These are phyloP conservation scores for Phalaenopsis equestris DNA, from an alignment of 106 monocot genomes.

Conservation along the genomic window DNA sequence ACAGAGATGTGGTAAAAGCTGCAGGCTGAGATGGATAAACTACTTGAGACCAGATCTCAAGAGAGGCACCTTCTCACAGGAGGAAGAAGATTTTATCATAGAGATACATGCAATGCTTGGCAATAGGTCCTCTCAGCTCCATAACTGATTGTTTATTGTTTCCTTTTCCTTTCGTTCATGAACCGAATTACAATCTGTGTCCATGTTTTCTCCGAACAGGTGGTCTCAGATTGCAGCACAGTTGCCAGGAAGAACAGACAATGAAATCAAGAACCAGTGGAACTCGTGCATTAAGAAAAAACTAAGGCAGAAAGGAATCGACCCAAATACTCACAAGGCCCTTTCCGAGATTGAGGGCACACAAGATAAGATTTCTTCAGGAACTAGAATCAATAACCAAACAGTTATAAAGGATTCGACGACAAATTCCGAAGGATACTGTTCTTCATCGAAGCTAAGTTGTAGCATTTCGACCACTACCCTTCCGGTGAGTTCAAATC, in stretches of 20 bases:
- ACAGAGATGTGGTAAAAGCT: conserved; percentile 95
- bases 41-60: conserved; percentile 79
- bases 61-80: conserved; percentile 60
- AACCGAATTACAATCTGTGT: too few species aligned
- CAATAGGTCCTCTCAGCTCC: conserved; percentile 29
- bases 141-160: not conserved
- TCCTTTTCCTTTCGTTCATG: not conserved
- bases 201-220: conserved; percentile 10
- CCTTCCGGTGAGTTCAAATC: conserved; percentile 7
- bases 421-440: conserved; percentile 9
- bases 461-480: not conserved
- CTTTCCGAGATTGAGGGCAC: conserved; percentile 15
- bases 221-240: conserved; percentile 57
- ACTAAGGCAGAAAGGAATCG: conserved; percentile 43
- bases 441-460: conserved; percentile 18
- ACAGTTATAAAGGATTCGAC: conserved; percentile 6
- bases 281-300: conserved; percentile 54
- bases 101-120: conserved; percentile 47
- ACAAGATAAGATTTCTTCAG: not conserved
- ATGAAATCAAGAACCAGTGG: conserved; percentile 58
- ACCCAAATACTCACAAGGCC: conserved; percentile 49
- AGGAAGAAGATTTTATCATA: conserved; percentile 48
- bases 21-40: conserved; percentile 89
- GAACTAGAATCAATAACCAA: not conserved
- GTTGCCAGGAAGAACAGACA: conserved; percentile 49